Evolutionary conservation across 2,329 filamentous ascomycete species (phyloP), one percentile per base, ranked within the genome.

Genomic region (Diaporthe destruens): DNA sequence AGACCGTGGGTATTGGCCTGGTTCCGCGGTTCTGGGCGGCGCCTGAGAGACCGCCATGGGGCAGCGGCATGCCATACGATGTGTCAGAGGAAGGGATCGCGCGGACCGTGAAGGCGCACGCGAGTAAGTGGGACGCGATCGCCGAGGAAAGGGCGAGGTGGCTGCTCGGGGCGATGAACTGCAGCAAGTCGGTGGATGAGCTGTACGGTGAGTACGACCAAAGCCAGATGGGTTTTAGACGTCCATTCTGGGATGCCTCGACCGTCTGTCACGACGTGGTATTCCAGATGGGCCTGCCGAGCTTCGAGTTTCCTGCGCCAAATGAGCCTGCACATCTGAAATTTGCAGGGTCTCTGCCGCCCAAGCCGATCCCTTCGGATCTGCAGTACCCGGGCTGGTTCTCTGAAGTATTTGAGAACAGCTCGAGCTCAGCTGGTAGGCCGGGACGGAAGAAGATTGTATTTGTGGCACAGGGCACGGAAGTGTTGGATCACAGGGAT

Each of bases 391-490:
- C 87, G 0, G 36, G 76, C 8, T 89, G 85, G 84, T 89, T 85
- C 85, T 67, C 79, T 3, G 82, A 84, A 6, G 79, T 88, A 20
- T 76, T 80, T 12, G 69, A 76, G 20, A 81, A 83, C 56, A 78
- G 74, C 16, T 71, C 72, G 12, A 73, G 76, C 0, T 57, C 72
- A 5, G 25, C 53, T 14, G 14, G 20, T 0, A 39, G 54, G 42
- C 6, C 18, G 18, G 63, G 74, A 56, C 59, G 77, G 75, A 84
- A 83, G 71, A 82, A 81, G 66, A 74, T 88, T 32, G 78, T 88
- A 6, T 80, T 83, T 25, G 85, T 88, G 7, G 81, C 82, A 1
- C 86, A 88, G 75, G 86, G 87, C 6, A 88, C 86, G 3, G 75
- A 85, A 3, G 81, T 80, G 11, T 75, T 76, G 25, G 77, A 84